Evolutionary conservation across 148 eudicot species (phyloP).

Genomic region (Polygonum aviculare): DNA sequence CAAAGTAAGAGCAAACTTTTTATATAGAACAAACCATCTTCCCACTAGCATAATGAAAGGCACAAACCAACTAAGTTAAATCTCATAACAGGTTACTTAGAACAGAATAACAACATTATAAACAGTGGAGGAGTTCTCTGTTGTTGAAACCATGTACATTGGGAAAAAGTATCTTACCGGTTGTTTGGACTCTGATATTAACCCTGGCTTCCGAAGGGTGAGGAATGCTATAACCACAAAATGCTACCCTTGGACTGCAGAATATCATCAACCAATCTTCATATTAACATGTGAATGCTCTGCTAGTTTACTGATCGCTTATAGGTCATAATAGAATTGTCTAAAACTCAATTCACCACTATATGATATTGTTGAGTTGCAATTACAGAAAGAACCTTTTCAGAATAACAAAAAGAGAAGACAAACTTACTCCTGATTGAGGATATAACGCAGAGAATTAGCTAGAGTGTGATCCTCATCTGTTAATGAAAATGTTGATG

Average conservation of each 20-base stretch:
- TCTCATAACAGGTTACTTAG: neutral
- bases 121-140: no score
- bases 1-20: neutral
- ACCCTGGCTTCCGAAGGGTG: constrained; percentile 91
- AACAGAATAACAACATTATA: no score
- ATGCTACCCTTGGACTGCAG: constrained; percentile 78
- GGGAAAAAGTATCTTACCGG: constrained; percentile 43
- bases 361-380: neutral
- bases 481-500: constrained; percentile 68
- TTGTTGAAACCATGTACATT: no score
- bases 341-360: neutral
- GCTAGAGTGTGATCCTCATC: constrained; percentile 95
- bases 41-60: no score
- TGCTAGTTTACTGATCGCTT: neutral
- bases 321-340: neutral
- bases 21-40: neutral
- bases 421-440: constrained; percentile 59
- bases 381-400: neutral
- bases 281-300: neutral
- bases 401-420: neutral
- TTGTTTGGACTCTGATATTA: constrained; percentile 86
- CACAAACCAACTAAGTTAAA: neutral
- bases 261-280: constrained; percentile 2
- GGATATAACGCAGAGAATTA: constrained; percentile 64
- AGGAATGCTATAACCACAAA: constrained; percentile 94